Evolutionary conservation across 2,329 filamentous ascomycete species (phyloP).

Genomic region (Venturia aucupariae): DNA sequence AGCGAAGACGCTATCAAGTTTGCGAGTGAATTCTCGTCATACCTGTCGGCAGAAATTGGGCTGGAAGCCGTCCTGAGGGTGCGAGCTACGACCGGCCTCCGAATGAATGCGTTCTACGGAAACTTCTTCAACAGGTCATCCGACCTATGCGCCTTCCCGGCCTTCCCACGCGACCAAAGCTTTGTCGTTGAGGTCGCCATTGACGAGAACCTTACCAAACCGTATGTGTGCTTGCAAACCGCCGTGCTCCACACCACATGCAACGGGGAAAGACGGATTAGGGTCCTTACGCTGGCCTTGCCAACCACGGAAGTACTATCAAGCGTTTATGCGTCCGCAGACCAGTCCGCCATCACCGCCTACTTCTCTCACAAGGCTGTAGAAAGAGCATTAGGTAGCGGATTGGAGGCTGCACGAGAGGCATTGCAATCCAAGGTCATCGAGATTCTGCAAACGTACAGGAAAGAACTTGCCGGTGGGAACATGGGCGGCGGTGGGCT

Average conservation of each 20-base stretch:
- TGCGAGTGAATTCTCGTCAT: constrained; percentile 91
- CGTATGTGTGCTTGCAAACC: constrained; percentile 84
- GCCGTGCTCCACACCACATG: constrained; percentile 92
- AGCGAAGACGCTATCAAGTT: constrained; percentile 97
- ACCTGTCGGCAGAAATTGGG: constrained; percentile 91
- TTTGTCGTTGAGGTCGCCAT: constrained; percentile 98
- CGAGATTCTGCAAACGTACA: constrained; percentile 88
- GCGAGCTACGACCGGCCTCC: constrained; percentile 82
- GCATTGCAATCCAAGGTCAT: constrained; percentile 84
- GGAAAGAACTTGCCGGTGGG: constrained; percentile 90
- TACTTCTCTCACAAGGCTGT: constrained; percentile 98
- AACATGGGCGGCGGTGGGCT: constrained; percentile 88
- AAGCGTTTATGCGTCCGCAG: constrained; percentile 88
- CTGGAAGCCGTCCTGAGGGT: constrained; percentile 93
- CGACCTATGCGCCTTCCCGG: constrained; percentile 94
- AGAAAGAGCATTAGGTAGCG: constrained; percentile 74
- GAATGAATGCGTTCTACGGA: constrained; percentile 97
- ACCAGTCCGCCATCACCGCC: constrained; percentile 84
- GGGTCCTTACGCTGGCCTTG: constrained; percentile 85
- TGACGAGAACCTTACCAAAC: constrained; percentile 86
- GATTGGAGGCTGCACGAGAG: constrained; percentile 83
- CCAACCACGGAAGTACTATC: constrained; percentile 87
- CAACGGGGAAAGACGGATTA: constrained; percentile 90
- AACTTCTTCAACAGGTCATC: constrained; percentile 99
- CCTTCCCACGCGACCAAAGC: constrained; percentile 92